These are phyloP conservation scores for Mycosarcoma maydis DNA, from an alignment of 1,284 basidiomycete species.

Conservation along the genomic window DNA sequence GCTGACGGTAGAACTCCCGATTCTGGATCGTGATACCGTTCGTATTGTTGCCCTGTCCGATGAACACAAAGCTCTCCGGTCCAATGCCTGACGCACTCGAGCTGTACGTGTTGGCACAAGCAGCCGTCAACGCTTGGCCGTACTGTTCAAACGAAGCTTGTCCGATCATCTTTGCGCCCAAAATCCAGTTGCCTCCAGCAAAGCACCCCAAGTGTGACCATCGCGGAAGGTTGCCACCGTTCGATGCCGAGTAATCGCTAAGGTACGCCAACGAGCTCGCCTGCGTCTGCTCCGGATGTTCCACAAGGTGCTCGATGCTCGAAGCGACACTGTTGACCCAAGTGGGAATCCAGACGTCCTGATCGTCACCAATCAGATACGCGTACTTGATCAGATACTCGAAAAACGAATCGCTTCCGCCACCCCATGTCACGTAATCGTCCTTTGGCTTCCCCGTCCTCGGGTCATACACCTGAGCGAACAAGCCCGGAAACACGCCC, in stretches of 20 bases:
- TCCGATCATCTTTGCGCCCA: constrained; percentile 54
- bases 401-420: constrained; percentile 59
- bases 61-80: constrained; percentile 54
- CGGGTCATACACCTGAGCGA: constrained; percentile 34
- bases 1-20: constrained; percentile 31
- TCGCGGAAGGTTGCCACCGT: constrained; percentile 44
- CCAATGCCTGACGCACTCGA: constrained; percentile 54
- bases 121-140: constrained; percentile 46
- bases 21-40: constrained; percentile 45
- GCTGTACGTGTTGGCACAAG: constrained; percentile 52
- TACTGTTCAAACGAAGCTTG: constrained; percentile 35
- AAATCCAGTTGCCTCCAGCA: constrained; percentile 56
- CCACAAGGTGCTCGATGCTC: constrained; percentile 48
- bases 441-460: constrained; percentile 12
- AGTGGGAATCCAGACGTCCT: constrained; percentile 41
- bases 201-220: constrained; percentile 60
- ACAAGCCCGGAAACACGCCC: constrained; percentile 48
- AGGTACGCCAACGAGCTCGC: constrained; percentile 39
- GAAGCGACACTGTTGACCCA: constrained; percentile 52
- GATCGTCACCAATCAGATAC: constrained; percentile 44
- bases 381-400: constrained; percentile 61
- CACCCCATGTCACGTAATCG: constrained; percentile 60
- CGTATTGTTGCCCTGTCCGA: constrained; percentile 31
- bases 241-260: constrained; percentile 41
- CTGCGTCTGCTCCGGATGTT: constrained; percentile 35